Base-by-base conservation (phyloP, 164 flowering plant species). In the Macadamia tetraphylla region DNA sequence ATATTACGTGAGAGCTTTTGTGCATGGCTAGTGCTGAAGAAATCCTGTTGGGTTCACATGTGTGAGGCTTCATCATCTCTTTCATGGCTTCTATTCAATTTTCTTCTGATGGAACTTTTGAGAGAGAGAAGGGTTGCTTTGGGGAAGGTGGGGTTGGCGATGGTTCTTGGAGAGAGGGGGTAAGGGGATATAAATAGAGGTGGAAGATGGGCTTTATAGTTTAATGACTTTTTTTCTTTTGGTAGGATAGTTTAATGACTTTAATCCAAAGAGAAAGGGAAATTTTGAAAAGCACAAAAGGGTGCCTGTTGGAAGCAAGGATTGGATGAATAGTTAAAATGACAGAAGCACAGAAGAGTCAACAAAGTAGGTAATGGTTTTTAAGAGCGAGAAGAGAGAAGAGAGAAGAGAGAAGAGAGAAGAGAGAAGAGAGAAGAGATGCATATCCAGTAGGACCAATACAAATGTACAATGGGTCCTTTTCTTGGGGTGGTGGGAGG, bases 1-100 rank as follows among this genome's bases (percentile, higher is more conserved):
- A 78, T 64, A 87, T 83, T 1, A 78, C 71, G 6, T 83, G 88
- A 8, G 97, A 88, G 30, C 83, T 70, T 58, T 65, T 83, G 83
- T 82, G 84, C 73, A 88, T 70, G 78, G 73, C 59, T 44, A 83
- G 72, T 43, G 77, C n/a, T 63, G 88, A 6, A 6, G 80, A 7
- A 6, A 75, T 17, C 14, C 78, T 46, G 29, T 17, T 70, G 42
- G 73, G 32, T 9, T 56, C 43, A 65, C 60, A 74, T 17, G 60
- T 60, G 59, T 71, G 75, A 23, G 67, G 76, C 70, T 68, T 72
- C 72, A 73, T 70, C 58, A 62, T 62, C 29, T 62, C 73, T 55
- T 82, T 84, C 84, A 83, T 84, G 65, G 32, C 59, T 32, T 53
- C 9, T 53, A 42, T 18, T 13, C 35, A 58, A 55, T 9, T 18